Base-by-base conservation (phyloP, 169 alveolate genomes). In the Babesia sp. region DNA sequence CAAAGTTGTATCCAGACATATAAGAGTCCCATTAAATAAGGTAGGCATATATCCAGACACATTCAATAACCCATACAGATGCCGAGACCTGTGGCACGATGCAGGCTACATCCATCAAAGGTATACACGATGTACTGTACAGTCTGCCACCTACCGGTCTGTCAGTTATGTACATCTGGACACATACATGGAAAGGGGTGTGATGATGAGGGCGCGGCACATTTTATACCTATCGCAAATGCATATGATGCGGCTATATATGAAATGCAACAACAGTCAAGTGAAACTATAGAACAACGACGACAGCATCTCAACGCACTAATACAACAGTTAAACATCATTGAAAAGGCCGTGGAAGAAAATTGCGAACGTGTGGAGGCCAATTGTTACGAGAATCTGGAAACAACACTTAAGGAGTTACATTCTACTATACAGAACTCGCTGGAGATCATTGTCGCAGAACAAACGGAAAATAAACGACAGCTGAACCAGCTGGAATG, bases 1-100 rank as follows among this genome's bases (percentile, higher is more conserved):
- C 56, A 91, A 91, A 59, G 89, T 93, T 33, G 97, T 93, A 24
- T 88, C 93, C 31, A 84, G 95, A 61, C 97, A 93, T 68, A 90
- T 93, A 16, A 63, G 97, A 22, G 92, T 90, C 46, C 94, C 96
- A 14, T 83, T 93, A 33, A 92, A 91, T 59, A 92, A 92, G 90
- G 96, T 90, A 28, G 50, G 79, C 4, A 9, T 5, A 42, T 14
- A 41, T 41, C 50, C 50, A 16, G 11, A n/a, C n/a, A n/a, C 16
- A 41, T 12, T 12, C 50, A 12, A 41, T 41, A 36, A 5, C 29
- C 28, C 45, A 3, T 45, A 16, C 81, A 91, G 90, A 89, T 89
- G 94, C 94, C 94, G 50, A 77, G 92, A 66, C 88, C 91, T 11
- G 71, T 73, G 33, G 91, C 94, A 20, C 63, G 59, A 39, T 91